A percentile compares a stretch with the other conserved stretches of the same genome.
Evolutionary conservation across 208 protist genomes (phyloP).

Genomic region (Acanthamoeba healyi): DNA sequence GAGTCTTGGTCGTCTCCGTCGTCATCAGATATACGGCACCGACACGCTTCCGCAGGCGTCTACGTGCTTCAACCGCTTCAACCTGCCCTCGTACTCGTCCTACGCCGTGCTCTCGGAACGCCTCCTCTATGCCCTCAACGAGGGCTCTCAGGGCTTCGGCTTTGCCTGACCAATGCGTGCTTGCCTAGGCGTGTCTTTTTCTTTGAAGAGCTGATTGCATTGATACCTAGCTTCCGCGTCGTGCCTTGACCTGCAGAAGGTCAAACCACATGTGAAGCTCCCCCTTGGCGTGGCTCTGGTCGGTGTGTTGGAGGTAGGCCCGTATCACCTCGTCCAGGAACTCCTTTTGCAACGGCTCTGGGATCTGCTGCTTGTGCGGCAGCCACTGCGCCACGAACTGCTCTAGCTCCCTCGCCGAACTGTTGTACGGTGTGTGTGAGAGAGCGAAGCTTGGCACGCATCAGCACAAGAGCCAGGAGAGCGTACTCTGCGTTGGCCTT

Average conservation of each 20-base stretch:
- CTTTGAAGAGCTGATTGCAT: too few species aligned
- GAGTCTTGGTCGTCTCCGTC: slow-evolving; percentile 78
- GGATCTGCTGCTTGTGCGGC: background rate
- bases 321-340: background rate
- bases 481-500: background rate
- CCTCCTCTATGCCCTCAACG: slow-evolving; percentile 82
- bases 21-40: background rate
- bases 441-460: too few species aligned
- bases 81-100: slow-evolving; percentile 84
- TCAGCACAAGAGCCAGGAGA: background rate
- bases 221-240: too few species aligned
- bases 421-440: background rate
- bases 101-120: slow-evolving; percentile 78
- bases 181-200: too few species aligned
- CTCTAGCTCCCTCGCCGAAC: background rate
- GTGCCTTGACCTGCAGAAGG: background rate
- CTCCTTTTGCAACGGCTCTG: background rate
- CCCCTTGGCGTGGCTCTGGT: background rate
- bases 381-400: background rate
- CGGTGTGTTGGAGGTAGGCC: background rate
- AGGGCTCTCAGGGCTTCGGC: slow-evolving; percentile 84
- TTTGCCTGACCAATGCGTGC: slow-evolving; percentile 84
- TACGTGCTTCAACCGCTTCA: slow-evolving; percentile 88
- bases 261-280: slow-evolving; percentile 23
- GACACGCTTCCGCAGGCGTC: slow-evolving; percentile 81